Evolutionary conservation across 2,329 filamentous ascomycete genomes (phyloP), one percentile per base, ranked within the genome.

Genomic region (Cephalotrichum gorgonifer): DNA sequence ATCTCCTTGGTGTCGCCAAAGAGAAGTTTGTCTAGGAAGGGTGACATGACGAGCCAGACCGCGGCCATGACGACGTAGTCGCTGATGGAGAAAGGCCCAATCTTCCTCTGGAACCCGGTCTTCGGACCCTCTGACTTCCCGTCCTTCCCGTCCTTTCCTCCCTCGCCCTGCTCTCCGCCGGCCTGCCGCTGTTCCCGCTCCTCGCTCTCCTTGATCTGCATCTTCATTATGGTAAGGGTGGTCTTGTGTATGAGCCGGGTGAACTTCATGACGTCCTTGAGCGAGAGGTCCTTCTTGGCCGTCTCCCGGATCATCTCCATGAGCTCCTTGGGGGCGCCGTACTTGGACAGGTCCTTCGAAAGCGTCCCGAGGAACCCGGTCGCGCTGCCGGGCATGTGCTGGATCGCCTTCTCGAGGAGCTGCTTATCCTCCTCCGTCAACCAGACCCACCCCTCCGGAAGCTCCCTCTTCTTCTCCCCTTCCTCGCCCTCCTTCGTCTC

Each of bases 321-420:
- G 17, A 88, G 66, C 60, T 88, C 86, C 22, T 67, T 58, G 1
- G 88, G 86, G 15, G 88, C 78, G 9, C 88, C 88, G 39, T 81
- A 73, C 52, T 74, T 72, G 66, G 82, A 79, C 52, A 91, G 74
- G 26, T 75, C 69, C 52, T 76, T 68, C n/a, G 86, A 66, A 8
- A 81, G 72, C 44, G 77, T 72, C 51, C 80, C 73, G 51, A 89
- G 64, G 22, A 74, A 68, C 46, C 78, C 65, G 35, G 72, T 71
- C 64, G 87, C 81, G n/a, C 73, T 72, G 49, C 74, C 70, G 7
- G 85, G 83, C 50, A 88, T 72, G 52, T 74, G 70, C 55, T 78
- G 77, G 51, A 85, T 64, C 52, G 86, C 73, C 27, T 75, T 68
- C 51, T 81, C 69, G 44, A 91, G 62, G 44, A 74, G 67, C 58